Percentiles rank a stretch among this genome's conserved stretches.
Conservation (phyloP, 495 filamentous ascomycete species). For the Schizothecium vesticola region DNA sequence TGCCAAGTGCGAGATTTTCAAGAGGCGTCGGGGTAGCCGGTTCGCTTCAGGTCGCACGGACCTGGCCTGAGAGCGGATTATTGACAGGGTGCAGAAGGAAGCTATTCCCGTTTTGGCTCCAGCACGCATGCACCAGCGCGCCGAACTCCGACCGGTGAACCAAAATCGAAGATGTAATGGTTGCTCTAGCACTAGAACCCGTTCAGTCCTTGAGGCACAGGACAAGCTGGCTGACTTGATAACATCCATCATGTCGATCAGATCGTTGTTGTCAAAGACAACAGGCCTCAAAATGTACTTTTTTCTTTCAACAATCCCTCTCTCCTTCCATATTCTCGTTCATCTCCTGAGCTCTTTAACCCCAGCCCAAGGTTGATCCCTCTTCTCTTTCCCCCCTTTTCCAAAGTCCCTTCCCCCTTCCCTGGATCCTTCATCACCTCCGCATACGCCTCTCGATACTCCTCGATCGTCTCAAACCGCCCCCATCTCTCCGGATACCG, state of each 20-base stretch:
- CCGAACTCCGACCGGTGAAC: not conserved
- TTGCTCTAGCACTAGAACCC: not conserved
- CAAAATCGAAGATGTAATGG: not conserved
- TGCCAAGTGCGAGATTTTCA: not conserved
- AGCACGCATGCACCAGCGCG: not conserved
- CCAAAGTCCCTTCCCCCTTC: not conserved
- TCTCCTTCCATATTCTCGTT: not conserved
- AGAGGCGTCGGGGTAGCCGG: not conserved
- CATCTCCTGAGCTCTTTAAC: not conserved
- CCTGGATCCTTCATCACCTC: not conserved
- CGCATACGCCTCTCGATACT: not conserved
- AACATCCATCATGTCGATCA: not conserved
- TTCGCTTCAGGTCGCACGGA: not conserved
- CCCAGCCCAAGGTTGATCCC: not conserved
- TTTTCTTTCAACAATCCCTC: not conserved
- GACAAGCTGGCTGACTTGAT: too few relatives aligned
- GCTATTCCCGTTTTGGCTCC: not conserved
- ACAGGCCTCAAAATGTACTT: not conserved
- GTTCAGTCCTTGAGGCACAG: too few relatives aligned
- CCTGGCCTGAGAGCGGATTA: not conserved
- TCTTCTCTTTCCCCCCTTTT: not conserved
- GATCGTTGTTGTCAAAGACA: not conserved
- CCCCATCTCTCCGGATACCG: not conserved
- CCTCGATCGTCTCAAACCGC: not conserved
- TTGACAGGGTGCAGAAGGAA: not conserved